Conservation (phyloP, 192 early-diverging fungal species). For the Coemansia asiatica region DNA sequence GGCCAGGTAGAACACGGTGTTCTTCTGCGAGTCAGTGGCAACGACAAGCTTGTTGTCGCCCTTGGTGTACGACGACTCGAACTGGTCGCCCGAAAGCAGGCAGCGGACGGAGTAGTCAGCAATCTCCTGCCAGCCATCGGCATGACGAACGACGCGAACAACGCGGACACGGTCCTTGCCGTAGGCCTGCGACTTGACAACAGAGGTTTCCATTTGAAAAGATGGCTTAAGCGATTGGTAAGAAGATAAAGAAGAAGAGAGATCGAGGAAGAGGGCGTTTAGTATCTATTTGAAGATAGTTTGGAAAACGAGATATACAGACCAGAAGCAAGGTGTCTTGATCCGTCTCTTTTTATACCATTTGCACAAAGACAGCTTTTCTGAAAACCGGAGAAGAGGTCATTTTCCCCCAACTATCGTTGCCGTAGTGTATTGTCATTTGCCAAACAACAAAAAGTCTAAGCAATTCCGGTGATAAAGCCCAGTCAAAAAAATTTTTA, state of each 20-base stretch:
- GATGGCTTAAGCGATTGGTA: too few species aligned
- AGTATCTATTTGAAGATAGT: too few species aligned
- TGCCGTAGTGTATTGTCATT: too few species aligned
- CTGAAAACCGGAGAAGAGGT: too few species aligned
- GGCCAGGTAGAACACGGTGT: constrained; percentile 74
- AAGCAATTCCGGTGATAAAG: background rate
- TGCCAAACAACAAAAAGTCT: background rate
- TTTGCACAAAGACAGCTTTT: too few species aligned
- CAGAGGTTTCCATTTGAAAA: constrained; percentile 44
- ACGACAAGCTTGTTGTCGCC: constrained; percentile 76
- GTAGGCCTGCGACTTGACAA: constrained; percentile 64
- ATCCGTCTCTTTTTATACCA: too few species aligned
- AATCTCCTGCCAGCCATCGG: constrained; percentile 62
- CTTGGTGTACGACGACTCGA: constrained; percentile 71
- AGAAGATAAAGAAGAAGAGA: too few species aligned
- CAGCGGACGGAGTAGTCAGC: constrained; percentile 68
- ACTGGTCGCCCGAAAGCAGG: constrained; percentile 59
- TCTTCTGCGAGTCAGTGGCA: constrained; percentile 78
- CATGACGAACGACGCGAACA: constrained; percentile 65
- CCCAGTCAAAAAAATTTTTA: background rate
- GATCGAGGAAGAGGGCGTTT: too few species aligned
- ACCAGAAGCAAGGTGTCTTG: too few species aligned
- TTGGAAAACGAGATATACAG: too few species aligned
- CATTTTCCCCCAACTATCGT: too few species aligned
- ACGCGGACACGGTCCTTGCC: constrained; percentile 76